Evolutionary conservation across 805 yeast species (phyloP).

Genomic region (Yamadazyma kitorensis): DNA sequence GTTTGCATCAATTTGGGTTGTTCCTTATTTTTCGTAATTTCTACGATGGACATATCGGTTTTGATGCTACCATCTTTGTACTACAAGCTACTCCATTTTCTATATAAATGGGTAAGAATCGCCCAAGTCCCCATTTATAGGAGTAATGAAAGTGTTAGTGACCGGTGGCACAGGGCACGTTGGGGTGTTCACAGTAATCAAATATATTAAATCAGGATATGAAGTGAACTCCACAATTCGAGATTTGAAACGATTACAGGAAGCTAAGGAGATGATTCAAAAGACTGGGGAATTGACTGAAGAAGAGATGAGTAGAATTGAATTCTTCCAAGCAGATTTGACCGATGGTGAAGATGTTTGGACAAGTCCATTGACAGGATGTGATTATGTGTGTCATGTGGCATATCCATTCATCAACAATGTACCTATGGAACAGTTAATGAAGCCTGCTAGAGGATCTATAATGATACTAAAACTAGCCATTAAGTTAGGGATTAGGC

Average conservation of each 20-base stretch:
- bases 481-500: constrained; percentile 6
- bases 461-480: constrained; percentile 6
- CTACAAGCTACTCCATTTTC: too few relatives aligned
- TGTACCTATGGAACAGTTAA: constrained; percentile 7
- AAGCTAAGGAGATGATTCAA: constrained; percentile 5
- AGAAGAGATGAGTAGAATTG: background rate
- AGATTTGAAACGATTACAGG: constrained; percentile 4
- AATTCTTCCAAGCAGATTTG: constrained; percentile 11
- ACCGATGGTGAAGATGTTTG: constrained; percentile 8
- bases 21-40: too few relatives aligned
- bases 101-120: too few relatives aligned
- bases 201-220: constrained; percentile 10
- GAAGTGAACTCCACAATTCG: constrained; percentile 13
- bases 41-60: too few relatives aligned
- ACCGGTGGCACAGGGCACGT: constrained; percentile 15
- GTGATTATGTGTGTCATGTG: constrained; percentile 10
- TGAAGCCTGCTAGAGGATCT: constrained; percentile 5
- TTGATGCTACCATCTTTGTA: background rate
- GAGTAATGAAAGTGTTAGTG: constrained; percentile 9
- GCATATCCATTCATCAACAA: constrained; percentile 11
- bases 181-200: constrained; percentile 10
- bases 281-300: constrained; percentile 6
- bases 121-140: too few relatives aligned
- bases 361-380: constrained; percentile 12
- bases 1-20: too few relatives aligned